Conservation (phyloP, 1,284 basidiomycete species). For the Dichomitus squalens region DNA sequence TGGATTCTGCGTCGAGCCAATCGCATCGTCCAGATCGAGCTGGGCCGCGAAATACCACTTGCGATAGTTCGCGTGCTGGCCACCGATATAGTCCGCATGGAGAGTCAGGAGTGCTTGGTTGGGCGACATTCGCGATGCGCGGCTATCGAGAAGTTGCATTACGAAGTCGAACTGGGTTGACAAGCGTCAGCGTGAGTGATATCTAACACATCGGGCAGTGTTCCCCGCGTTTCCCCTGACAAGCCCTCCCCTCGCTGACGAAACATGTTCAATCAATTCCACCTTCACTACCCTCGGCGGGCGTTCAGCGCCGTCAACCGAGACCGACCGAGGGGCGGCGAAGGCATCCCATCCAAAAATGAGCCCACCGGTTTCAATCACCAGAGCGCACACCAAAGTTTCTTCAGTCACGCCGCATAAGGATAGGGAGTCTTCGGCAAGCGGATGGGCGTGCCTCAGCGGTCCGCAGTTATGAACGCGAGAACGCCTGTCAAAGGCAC, state of each 20-base stretch:
- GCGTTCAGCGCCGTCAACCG: not conserved
- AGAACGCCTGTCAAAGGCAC: not conserved
- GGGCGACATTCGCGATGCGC: slow-evolving; percentile 97
- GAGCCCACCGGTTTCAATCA: too few relatives aligned
- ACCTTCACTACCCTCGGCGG: too few relatives aligned
- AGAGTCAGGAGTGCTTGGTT: slow-evolving; percentile 94
- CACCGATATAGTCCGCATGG: slow-evolving; percentile 99
- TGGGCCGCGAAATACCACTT: slow-evolving; percentile 99
- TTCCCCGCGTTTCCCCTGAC: not conserved
- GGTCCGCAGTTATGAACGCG: not conserved
- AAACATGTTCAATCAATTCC: too few relatives aligned
- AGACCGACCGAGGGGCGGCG: too few relatives aligned
- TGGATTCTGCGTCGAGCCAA: slow-evolving; percentile 91
- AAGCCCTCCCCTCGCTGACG: not conserved
- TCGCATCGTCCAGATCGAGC: slow-evolving; percentile 97
- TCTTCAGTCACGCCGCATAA: too few relatives aligned
- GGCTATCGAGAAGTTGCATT: slow-evolving; percentile 97
- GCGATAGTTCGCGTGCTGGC: slow-evolving; percentile 94
- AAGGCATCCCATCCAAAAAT: too few relatives aligned
- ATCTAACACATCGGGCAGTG: not conserved
- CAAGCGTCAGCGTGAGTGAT: slow-evolving; percentile 6
- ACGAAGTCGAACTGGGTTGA: slow-evolving; percentile 85
- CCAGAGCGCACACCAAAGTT: too few relatives aligned
- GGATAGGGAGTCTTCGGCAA: too few relatives aligned
- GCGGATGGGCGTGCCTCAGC: not conserved